Base-by-base conservation (phyloP, 208 protist genomes). In the Leishmania gerbilli region DNA sequence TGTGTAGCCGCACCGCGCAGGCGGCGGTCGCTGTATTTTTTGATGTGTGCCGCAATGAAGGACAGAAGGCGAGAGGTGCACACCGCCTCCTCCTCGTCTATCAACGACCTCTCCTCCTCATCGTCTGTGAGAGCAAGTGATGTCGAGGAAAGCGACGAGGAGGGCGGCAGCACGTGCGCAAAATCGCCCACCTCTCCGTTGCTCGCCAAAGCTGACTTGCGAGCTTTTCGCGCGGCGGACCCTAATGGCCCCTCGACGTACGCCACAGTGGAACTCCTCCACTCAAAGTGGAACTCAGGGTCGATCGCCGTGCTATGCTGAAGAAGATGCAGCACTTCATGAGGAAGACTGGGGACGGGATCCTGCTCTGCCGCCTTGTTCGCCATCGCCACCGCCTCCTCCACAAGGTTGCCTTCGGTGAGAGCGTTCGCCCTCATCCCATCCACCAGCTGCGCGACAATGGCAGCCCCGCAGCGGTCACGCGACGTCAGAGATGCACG, bases 311-410 rank as follows among this genome's bases (percentile, higher is more conserved):
- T 82, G 65, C 78, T 62, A 31, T 79, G 19, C 34, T 86, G 78
- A 15, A 86, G 53, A 1, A 86, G 74, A 47, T 86, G 77, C n/a
- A 86, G 67, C 34, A 86, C 78, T 34, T 82, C 82, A 34, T 21
- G 53, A 2, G 53, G 65, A 51, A 82, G 78, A 11, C 71, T 71
- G 19, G 76, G 64, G 37, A 42, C 21, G 11, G 31, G 3, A 34
- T 79, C 64, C 17, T 21, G 17, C n/a, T 69, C n/a, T 27, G 40
- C 37, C 4, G 15, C 24, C 58, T 65, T 68, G 42, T 58, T 37
- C n/a, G 64, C 13, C 76, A 47, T n/a, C 13, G 19, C 34, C 40
- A 71, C 42, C 8, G 76, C 15, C 37, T 71, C 76, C 34, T 72
- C 76, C 0, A 79, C 76, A 34, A n/a, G 64, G 45, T 79, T 79